Evolutionary conservation across 352 stramenopile species (phyloP), one percentile per base, ranked within the genome.

Genomic region (Globisporangium splendens): DNA sequence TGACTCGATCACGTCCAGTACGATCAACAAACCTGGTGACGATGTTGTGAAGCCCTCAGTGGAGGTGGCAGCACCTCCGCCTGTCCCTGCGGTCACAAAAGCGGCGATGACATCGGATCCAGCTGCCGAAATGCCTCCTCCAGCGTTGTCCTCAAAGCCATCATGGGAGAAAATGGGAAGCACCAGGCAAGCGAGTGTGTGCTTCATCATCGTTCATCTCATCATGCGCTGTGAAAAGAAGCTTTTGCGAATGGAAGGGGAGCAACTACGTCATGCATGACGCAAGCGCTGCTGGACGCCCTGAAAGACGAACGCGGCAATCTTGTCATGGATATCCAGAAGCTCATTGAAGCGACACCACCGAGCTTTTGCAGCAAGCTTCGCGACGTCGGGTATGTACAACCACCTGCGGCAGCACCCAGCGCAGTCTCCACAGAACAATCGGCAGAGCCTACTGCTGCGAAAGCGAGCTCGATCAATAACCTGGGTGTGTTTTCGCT

Each of bases 221-320:
- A 78, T 86, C 20, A 46, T 22, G 7, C 56, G 63, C 14, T 63
- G 74, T 2, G 77, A 88, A 39, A 89, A 91, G 66, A 66, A 75
- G 22, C 68, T 94, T 18, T 54, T 88, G 52, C 77, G 77, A 21
- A 90, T 94, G 80, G 60, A 86, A 69, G 67, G 79, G 17, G 77
- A 91, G 20, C 75, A 91, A 38, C 59, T 94, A 41, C 79, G 71
- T 20, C 71, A 85, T 90, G 81, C n/a, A 87, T 93, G 75, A 62
- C 61, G 0, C 57, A 82, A 50, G 83, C 79, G 8, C 60, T 94
- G 3, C 41, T 77, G 2, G 77, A 91, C 4, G 68, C 68, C 22
- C 59, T 93, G 24, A 61, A 69, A 15, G 68, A 71, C 43, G 71
- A 68, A 15, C 58, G 54, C 12, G 61, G 69, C 10, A 63, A 59